Evolutionary conservation across 148 eudicot genomes (phyloP).

Genomic region (Dianthus caryophyllus): DNA sequence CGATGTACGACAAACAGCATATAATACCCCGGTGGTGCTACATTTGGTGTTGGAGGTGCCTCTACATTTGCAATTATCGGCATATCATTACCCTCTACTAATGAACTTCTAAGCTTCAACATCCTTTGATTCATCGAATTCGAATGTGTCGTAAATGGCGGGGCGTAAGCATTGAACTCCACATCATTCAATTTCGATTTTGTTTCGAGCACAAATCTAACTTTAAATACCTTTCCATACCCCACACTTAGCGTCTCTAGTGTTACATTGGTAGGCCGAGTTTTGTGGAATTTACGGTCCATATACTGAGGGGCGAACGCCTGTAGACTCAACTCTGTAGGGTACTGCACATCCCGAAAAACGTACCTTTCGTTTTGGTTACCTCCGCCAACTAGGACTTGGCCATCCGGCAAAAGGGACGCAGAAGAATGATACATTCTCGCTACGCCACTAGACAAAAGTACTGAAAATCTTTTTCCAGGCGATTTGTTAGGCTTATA

Average conservation of each 20-base stretch:
- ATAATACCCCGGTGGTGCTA: conserved; percentile 65
- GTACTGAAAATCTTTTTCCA: conserved; percentile 34
- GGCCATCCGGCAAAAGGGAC: conserved; percentile 51
- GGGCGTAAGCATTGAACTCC: conserved; percentile 40
- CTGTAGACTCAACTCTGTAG: conserved; percentile 57
- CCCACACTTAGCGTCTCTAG: conserved; percentile 20
- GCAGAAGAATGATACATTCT: conserved; percentile 69
- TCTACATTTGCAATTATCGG: conserved; percentile 33
- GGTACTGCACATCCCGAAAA: conserved; percentile 38
- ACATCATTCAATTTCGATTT: conserved; percentile 12
- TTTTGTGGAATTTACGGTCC: conserved; percentile 22
- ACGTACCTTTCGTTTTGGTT: conserved; percentile 45
- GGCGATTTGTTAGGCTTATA: conserved; percentile 33
- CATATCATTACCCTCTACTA: conserved; percentile 22
- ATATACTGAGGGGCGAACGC: conserved; percentile 45
- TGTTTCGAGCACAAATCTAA: conserved; percentile 29
- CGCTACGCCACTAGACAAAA: conserved; percentile 38
- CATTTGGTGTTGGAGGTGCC: conserved; percentile 50
- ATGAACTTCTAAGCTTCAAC: conserved; percentile 32
- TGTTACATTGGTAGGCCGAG: conserved; percentile 34
- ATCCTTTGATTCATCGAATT: conserved; percentile 57
- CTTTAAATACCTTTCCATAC: conserved; percentile 37
- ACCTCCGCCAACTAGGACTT: conserved; percentile 51
- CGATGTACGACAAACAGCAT: conserved; percentile 46
- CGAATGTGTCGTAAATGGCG: conserved; percentile 61